Conservation (phyloP, 257 asterid genomes). For the Capsicum rhomboideum region DNA sequence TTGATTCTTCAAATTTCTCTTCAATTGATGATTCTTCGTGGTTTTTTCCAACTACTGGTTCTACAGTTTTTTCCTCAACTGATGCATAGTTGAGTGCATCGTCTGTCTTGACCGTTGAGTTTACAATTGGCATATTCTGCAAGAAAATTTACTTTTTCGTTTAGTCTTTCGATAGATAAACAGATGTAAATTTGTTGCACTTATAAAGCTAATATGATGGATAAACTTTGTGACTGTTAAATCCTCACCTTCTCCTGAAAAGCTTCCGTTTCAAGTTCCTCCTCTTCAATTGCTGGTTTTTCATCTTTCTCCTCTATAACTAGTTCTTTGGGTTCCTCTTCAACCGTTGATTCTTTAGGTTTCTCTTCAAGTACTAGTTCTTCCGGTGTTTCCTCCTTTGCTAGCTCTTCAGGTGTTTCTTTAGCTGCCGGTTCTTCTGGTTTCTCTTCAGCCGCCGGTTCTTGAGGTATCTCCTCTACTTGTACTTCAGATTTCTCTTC, state of each 20-base stretch:
- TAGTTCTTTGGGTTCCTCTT: neutral
- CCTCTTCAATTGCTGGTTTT: neutral
- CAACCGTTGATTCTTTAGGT: neutral
- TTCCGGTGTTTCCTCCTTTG: neutral
- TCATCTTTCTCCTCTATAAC: neutral
- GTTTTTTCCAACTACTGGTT: neutral
- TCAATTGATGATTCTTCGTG: neutral
- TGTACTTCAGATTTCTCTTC: neutral
- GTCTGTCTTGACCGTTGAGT: neutral
- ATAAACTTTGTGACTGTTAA: neutral
- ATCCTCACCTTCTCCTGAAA: neutral
- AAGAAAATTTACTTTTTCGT: neutral
- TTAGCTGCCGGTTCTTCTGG: neutral
- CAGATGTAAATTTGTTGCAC: neutral
- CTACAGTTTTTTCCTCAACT: neutral
- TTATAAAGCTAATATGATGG: neutral
- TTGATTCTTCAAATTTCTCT: neutral
- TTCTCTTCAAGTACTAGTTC: neutral
- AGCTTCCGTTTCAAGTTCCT: neutral
- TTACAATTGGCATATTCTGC: neutral
- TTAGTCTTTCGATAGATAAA: neutral
- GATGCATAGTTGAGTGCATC: neutral
- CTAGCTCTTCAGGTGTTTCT: neutral
- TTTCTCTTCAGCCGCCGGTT: neutral
- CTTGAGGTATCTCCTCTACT: neutral